A percentile compares a stretch with the other conserved stretches of the same genome.
Evolutionary conservation across 1,284 basidiomycete species (phyloP).

Genomic region (Ganoderma leucocontextum): DNA sequence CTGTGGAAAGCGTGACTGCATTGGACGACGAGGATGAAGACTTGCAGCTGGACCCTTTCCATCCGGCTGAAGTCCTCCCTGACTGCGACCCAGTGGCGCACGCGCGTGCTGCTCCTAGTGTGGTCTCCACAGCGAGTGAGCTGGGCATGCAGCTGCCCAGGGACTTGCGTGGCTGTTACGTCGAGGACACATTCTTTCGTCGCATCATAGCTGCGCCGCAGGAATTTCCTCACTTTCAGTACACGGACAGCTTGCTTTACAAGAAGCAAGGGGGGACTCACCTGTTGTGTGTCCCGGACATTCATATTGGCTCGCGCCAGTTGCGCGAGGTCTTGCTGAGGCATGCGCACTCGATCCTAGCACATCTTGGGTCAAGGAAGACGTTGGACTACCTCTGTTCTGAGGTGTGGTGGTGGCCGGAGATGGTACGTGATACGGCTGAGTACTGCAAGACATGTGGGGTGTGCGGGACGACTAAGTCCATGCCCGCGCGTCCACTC

Average conservation of each 20-base stretch:
- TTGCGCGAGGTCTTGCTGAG: slow-evolving; percentile 38
- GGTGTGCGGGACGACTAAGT: slow-evolving; percentile 31
- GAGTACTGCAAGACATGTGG: slow-evolving; percentile 36
- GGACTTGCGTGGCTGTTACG: background rate
- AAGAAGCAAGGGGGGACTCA: background rate
- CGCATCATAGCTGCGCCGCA: background rate
- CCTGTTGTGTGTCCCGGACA: slow-evolving; percentile 31
- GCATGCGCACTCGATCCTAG: slow-evolving; percentile 39
- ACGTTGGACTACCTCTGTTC: slow-evolving; percentile 36
- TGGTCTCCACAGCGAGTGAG: too few species aligned
- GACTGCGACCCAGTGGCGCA: too few species aligned
- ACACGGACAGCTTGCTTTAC: background rate
- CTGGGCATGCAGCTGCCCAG: too few species aligned
- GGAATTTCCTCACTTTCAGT: background rate
- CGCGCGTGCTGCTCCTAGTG: too few species aligned
- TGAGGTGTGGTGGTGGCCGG: slow-evolving; percentile 43
- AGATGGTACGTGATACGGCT: slow-evolving; percentile 31
- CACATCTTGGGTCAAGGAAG: slow-evolving; percentile 37
- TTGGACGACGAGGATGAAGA: too few species aligned
- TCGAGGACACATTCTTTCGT: background rate
- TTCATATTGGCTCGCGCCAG: slow-evolving; percentile 23
- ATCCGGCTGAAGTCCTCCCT: too few species aligned
- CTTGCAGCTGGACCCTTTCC: too few species aligned
- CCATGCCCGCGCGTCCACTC: background rate
- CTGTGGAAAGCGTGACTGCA: too few species aligned